Percentiles rank a stretch among this genome's conserved stretches.
Evolutionary conservation across 192 early-diverging fungal species (phyloP).

Genomic region (Coemansia sp.): DNA sequence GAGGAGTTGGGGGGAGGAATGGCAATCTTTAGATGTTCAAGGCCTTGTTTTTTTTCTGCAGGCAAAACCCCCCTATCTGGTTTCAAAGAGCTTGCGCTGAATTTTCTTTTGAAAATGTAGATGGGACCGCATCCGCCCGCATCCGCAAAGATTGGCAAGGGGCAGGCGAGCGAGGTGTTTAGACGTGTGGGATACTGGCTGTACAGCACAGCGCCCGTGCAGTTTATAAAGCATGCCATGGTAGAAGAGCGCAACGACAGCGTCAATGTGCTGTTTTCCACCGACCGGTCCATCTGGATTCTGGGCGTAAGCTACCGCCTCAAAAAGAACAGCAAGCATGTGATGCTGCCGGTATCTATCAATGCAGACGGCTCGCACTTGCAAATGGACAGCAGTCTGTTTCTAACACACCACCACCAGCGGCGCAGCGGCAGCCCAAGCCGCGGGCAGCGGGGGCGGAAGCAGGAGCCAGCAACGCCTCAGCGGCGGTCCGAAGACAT

Average conservation of each 20-base stretch:
- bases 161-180: constrained; percentile 49
- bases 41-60: neutral
- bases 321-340: constrained; percentile 43
- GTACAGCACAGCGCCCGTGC: constrained; percentile 54
- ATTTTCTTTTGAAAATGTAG: constrained; percentile 19
- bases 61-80: neutral
- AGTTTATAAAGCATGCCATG: constrained; percentile 55
- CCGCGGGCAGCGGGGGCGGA: constrained; percentile 23
- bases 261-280: constrained; percentile 50
- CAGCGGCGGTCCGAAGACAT: constrained; percentile 49
- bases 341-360: constrained; percentile 41
- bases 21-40: too few species aligned
- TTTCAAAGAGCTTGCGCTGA: neutral
- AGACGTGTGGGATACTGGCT: constrained; percentile 55
- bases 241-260: constrained; percentile 50
- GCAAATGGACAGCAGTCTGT: constrained; percentile 49
- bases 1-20: neutral
- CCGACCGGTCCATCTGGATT: constrained; percentile 50
- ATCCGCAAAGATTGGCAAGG: constrained; percentile 44
- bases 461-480: constrained; percentile 20
- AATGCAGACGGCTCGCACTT: constrained; percentile 46
- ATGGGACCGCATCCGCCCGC: constrained; percentile 40
- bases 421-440: constrained; percentile 47
- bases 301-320: constrained; percentile 51
- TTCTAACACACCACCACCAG: constrained; percentile 51